These are phyloP conservation scores for Nicotiana knightiana DNA, from an alignment of 257 asterid genomes.

Conservation along the genomic window DNA sequence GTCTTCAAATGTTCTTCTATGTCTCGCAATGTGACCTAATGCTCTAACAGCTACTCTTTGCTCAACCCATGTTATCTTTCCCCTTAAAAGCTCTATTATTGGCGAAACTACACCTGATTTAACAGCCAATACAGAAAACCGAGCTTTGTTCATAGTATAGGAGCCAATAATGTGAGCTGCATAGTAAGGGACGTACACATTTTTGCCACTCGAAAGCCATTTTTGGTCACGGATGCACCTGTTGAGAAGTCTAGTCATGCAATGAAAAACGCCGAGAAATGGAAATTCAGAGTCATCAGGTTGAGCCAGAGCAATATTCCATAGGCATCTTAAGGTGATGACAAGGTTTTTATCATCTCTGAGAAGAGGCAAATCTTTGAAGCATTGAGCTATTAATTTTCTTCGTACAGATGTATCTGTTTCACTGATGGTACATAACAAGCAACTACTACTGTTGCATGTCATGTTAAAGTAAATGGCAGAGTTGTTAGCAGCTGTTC, in stretches of 20 bases:
- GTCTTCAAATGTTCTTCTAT: constrained; percentile 11
- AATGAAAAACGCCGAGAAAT: constrained; percentile 12
- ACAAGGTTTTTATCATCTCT: constrained; percentile 12
- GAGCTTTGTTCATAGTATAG: constrained; percentile 23
- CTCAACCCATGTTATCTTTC: constrained; percentile 28
- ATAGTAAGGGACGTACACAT: constrained; percentile 21
- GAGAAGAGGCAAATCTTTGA: constrained; percentile 20
- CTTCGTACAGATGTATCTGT: constrained; percentile 21
- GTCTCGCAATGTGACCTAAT: constrained; percentile 29
- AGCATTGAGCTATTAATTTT: constrained; percentile 8
- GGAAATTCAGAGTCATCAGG: constrained; percentile 29
- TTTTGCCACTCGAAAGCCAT: constrained; percentile 19
- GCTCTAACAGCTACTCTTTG: constrained; percentile 36
- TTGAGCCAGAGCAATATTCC: constrained; percentile 24
- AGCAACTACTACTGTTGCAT: constrained; percentile 10
- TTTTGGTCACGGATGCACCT: constrained; percentile 10
- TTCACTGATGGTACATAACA: constrained; percentile 22
- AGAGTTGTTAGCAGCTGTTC: neutral
- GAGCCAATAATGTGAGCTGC: constrained; percentile 36
- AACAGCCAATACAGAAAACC: constrained; percentile 20
- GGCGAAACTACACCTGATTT: constrained; percentile 18
- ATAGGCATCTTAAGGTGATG: constrained; percentile 15
- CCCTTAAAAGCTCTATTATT: constrained; percentile 23
- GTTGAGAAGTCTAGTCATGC: constrained; percentile 25
- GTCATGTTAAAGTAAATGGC: neutral